Conservation (phyloP, 2,329 filamentous ascomycete genomes). For the Aspergillus phoenicis region DNA sequence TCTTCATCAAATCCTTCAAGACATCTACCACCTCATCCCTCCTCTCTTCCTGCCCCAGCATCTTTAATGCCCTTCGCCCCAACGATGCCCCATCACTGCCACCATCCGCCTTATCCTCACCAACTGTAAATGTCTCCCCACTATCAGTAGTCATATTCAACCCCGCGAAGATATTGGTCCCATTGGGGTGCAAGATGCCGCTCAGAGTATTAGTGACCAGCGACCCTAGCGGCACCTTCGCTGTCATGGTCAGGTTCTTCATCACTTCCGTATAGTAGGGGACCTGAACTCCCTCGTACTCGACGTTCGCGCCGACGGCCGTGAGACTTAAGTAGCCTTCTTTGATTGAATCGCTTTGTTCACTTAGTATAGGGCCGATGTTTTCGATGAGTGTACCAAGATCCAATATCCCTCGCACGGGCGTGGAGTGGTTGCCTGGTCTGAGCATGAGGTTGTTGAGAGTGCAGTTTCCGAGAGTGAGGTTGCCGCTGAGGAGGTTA, state of each 20-base stretch:
- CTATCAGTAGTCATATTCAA: background rate
- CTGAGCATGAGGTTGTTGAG: conserved; percentile 54
- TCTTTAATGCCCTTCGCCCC: conserved; percentile 13
- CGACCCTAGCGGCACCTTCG: conserved; percentile 30
- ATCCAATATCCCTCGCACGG: conserved; percentile 53
- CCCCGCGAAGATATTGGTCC: conserved; percentile 17
- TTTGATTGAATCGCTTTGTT: conserved; percentile 28
- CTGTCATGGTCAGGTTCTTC: conserved; percentile 33
- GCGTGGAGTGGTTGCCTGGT: conserved; percentile 57
- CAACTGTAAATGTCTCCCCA: background rate
- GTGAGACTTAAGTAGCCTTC: conserved; percentile 32
- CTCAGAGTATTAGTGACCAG: conserved; percentile 36
- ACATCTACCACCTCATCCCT: conserved; percentile 20
- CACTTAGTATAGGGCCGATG: conserved; percentile 27
- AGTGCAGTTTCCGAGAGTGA: conserved; percentile 53
- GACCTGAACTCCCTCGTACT: conserved; percentile 34
- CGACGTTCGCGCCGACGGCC: conserved; percentile 31
- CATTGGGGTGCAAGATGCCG: conserved; percentile 21
- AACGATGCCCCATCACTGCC: background rate
- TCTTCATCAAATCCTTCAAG: conserved; percentile 10
- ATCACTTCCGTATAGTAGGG: conserved; percentile 41
- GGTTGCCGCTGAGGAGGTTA: conserved; percentile 52
- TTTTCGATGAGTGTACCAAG: conserved; percentile 41
- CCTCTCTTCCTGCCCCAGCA: conserved; percentile 17
- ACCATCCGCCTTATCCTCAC: background rate